Base-by-base conservation (phyloP, 805 yeast genomes). In the Nakazawaea laoshanensis region DNA sequence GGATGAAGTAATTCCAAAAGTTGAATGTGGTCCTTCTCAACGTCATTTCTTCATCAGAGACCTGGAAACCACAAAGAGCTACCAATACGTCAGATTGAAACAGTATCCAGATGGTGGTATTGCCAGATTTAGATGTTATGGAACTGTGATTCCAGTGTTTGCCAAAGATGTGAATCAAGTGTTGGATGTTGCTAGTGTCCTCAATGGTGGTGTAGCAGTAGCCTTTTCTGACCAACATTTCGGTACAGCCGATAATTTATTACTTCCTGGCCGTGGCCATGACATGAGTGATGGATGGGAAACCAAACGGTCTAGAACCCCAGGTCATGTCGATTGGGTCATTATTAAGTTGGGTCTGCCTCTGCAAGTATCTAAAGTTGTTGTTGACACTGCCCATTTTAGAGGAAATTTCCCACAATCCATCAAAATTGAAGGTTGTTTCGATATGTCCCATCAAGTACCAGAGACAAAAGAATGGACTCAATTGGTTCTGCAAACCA, bases 201-300 rank as follows among this genome's bases (percentile, higher is more conserved):
- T 75, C 33, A 75, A 78, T 50, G 98, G 98, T 40, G 97, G 95
- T 42, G 88, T 86, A 22, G 89, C 89, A 17, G 74, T 85, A 25
- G 64, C 74, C 9, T 75, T 72, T 46, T 80, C 94, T 2, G 96
- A 92, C 60, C 95, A 89, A 61, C 97, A 88, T 59, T 89, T 89
- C 50, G 94, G 96, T 24, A 71, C 89, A 28, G 94, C 88, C 24
- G 94, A 84, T 54, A 89, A 89, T 60, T 63, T 89, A 41, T 61
- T 89, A 37, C 63, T 89, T 35, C 96, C 96, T 2, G 97, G 97
- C 11, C 74, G 96, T 40, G 98, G 98, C 33, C 73, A 69, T 47
- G 96, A 89, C 56, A 89, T 89, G 97, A 75, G 92, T 32, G 97
- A 92, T 51, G 98, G 98, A 10, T 89, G 98, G 98, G 98, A 89